These are phyloP conservation scores for Talaromyces funiculosus DNA, from an alignment of 2,329 filamentous ascomycete genomes.

Conservation along the genomic window DNA sequence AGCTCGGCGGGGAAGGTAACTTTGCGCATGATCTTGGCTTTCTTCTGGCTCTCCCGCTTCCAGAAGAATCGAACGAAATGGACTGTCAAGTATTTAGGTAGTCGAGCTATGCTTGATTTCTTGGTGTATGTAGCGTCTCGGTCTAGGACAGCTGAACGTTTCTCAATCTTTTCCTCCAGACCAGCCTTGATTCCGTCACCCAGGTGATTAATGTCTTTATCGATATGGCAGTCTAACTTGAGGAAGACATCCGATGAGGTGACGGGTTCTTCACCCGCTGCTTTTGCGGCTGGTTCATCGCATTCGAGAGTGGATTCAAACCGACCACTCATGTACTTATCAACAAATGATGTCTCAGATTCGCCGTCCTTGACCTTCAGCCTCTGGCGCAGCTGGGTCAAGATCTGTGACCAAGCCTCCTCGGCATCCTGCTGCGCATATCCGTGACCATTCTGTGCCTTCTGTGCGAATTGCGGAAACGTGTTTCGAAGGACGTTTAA, in stretches of 20 bases:
- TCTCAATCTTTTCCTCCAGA: conserved; percentile 84
- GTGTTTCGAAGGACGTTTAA: conserved; percentile 69
- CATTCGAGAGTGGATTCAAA: conserved; percentile 76
- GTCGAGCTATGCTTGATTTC: conserved; percentile 77
- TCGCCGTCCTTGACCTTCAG: conserved; percentile 57
- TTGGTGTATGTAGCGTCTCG: conserved; percentile 84
- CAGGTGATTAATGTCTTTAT: conserved; percentile 77
- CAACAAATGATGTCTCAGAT: conserved; percentile 65
- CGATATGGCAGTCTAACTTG: conserved; percentile 96
- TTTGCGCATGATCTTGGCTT: conserved; percentile 99
- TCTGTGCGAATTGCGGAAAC: conserved; percentile 92
- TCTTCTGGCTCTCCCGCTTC: conserved; percentile 92
- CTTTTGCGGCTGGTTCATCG: conserved; percentile 71
- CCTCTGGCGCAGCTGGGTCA: conserved; percentile 74
- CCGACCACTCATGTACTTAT: conserved; percentile 81
- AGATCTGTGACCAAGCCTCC: conserved; percentile 94
- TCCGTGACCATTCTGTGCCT: conserved; percentile 70
- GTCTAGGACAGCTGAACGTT: conserved; percentile 70
- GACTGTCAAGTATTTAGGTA: conserved; percentile 92
- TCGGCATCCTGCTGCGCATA: conserved; percentile 99
- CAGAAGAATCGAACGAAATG: conserved; percentile 99
- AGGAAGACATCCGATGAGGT: conserved; percentile 69
- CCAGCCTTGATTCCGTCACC: conserved; percentile 79
- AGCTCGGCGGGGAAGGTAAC: conserved; percentile 93
- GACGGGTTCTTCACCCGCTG: conserved; percentile 65